These are phyloP conservation scores for Fusarium nodosum DNA, from an alignment of 2,329 filamentous ascomycete genomes.

Conservation along the genomic window DNA sequence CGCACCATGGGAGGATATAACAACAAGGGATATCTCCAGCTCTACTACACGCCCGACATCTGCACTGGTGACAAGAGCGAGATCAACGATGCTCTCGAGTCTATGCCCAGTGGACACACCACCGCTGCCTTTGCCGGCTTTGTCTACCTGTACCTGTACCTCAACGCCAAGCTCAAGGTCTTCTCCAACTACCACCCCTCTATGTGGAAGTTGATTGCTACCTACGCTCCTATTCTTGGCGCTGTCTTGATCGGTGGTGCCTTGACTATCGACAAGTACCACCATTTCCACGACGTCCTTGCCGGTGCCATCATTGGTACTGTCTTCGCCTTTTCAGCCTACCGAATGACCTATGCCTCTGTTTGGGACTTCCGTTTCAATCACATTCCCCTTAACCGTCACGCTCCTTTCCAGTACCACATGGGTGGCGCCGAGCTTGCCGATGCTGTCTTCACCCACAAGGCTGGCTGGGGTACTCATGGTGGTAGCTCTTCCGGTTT, in stretches of 20 bases:
- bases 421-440: constrained; percentile 61
- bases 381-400: constrained; percentile 74
- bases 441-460: constrained; percentile 69
- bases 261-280: constrained; percentile 78
- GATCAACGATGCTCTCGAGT: constrained; percentile 78
- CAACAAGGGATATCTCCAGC: constrained; percentile 64
- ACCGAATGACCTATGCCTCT: constrained; percentile 76
- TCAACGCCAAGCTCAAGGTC: constrained; percentile 84
- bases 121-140: constrained; percentile 81
- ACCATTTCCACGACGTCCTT: constrained; percentile 82
- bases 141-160: constrained; percentile 77
- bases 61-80: constrained; percentile 75
- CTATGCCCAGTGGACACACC: constrained; percentile 80
- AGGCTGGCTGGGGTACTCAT: constrained; percentile 69
- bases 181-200: constrained; percentile 79
- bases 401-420: constrained; percentile 66
- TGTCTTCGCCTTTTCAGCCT: constrained; percentile 73
- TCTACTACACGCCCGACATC: constrained; percentile 78
- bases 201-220: constrained; percentile 78
- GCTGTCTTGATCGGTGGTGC: constrained; percentile 77
- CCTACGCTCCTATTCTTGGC: constrained; percentile 76
- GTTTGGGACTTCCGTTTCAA: constrained; percentile 77
- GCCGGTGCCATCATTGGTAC: constrained; percentile 76
- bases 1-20: constrained; percentile 57
- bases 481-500: constrained; percentile 26